A percentile compares a stretch with the other conserved stretches of the same genome.
phyloP scores from a whole-genome alignment of 148 eudicot species.

The Vaccinium macrocarpon region DNA sequence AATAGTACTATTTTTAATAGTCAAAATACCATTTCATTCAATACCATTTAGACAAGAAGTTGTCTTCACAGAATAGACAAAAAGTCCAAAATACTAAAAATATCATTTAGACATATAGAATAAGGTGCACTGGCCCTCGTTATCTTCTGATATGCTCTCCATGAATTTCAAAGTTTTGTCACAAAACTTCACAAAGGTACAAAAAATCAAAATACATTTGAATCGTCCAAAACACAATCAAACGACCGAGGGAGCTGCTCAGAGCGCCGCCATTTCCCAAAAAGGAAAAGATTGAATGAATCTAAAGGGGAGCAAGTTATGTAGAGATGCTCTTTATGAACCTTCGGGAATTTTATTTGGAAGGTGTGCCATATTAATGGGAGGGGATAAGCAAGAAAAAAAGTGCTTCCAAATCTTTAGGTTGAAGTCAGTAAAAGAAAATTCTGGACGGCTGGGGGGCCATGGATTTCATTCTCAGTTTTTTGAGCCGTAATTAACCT shows the following conservation, averaged over 20 bases:
- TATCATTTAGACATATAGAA: no score
- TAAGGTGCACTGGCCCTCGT: background rate
- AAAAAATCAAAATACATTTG: no score
- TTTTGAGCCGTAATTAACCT: background rate
- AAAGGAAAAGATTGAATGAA: background rate
- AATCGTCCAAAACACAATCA: no score
- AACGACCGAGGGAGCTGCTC: no score
- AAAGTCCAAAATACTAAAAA: no score
- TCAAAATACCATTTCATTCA: no score
- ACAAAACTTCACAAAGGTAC: background rate
- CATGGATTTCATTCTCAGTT: background rate
- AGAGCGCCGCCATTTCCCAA: no score
- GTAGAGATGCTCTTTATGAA: background rate
- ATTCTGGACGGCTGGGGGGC: background rate
- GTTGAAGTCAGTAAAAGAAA: background rate
- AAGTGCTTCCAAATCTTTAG: background rate
- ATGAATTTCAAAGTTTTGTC: background rate
- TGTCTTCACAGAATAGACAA: no score
- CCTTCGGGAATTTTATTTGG: background rate
- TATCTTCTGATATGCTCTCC: background rate
- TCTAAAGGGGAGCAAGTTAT: background rate
- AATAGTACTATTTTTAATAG: no score
- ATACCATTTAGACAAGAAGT: no score
- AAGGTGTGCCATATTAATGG: background rate
- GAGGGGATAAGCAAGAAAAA: background rate